phyloP scores from a whole-genome alignment of 345 rosid genomes.

The Salix arbutifolia region DNA sequence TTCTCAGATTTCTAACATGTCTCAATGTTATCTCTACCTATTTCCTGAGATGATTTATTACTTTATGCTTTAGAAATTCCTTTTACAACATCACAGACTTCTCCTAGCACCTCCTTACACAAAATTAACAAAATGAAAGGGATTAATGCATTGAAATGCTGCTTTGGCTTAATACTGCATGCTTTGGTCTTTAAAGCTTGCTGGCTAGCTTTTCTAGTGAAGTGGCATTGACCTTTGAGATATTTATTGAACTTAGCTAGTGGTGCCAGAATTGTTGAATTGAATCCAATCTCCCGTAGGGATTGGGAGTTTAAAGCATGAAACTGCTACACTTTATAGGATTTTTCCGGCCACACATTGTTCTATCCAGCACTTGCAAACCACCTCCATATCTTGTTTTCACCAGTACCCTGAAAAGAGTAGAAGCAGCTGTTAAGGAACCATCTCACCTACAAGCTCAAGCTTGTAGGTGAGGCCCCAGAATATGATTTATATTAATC shows the following conservation, averaged over 20 bases:
- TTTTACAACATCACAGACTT: neutral
- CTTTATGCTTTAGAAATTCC: too few relatives aligned
- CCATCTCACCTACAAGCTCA: too few relatives aligned
- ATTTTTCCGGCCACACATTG: neutral
- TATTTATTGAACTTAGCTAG: neutral
- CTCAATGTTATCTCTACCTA: too few relatives aligned
- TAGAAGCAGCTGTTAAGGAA: constrained; percentile 2
- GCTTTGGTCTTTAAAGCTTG: neutral
- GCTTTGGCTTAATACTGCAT: neutral
- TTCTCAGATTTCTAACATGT: too few relatives aligned
- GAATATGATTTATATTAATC: too few relatives aligned
- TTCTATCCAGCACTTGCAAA: neutral
- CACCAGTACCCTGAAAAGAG: neutral
- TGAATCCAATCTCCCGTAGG: neutral
- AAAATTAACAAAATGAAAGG: neutral
- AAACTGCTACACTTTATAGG: neutral
- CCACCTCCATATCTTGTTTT: neutral
- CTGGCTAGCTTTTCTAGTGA: neutral
- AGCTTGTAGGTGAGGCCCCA: too few relatives aligned
- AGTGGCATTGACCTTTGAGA: neutral
- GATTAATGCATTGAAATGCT: neutral
- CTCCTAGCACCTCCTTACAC: neutral
- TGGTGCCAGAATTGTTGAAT: neutral
- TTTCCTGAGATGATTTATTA: too few relatives aligned
- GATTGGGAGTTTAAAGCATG: neutral